phyloP scores from a whole-genome alignment of 192 early-diverging fungal species.

The Fimicolochytrium jonesii region DNA sequence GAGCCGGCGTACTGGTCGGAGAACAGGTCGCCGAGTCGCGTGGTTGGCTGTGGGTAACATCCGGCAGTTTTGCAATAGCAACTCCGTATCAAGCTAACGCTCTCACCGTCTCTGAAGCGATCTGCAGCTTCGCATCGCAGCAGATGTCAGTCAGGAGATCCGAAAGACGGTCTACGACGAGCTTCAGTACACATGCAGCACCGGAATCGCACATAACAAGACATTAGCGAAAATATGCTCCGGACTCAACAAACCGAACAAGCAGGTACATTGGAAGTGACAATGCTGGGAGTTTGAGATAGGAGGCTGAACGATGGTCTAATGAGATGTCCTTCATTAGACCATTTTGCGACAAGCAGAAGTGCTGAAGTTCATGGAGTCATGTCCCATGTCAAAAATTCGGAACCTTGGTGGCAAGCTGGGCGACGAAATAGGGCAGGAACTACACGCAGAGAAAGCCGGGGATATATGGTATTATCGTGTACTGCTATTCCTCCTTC shows the following conservation, averaged over 20 bases:
- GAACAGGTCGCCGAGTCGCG: neutral
- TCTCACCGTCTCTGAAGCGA: conserved; percentile 71
- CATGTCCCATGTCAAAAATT: conserved; percentile 71
- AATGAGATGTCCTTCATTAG: conserved; percentile 42
- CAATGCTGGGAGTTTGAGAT: too few species aligned
- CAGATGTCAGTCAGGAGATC: conserved; percentile 62
- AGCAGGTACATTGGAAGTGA: conserved; percentile 62
- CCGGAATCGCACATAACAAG: conserved; percentile 78
- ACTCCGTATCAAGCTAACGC: too few species aligned
- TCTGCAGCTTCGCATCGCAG: conserved; percentile 71
- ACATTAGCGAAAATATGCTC: conserved; percentile 82
- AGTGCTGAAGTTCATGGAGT: conserved; percentile 56
- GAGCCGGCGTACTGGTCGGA: conserved; percentile 35
- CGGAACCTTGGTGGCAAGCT: conserved; percentile 75
- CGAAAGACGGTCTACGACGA: conserved; percentile 59
- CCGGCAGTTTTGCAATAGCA: too few species aligned
- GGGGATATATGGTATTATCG: conserved; percentile 49
- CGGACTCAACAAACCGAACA: conserved; percentile 79
- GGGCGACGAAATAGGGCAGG: conserved; percentile 63
- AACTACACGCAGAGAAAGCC: conserved; percentile 55
- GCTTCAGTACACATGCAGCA: conserved; percentile 68
- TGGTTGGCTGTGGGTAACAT: conserved; percentile 24
- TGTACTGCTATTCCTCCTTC: too few species aligned
- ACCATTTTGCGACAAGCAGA: conserved; percentile 62
- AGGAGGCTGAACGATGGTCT: too few species aligned